These are phyloP conservation scores for Backusella mclennaniae DNA, from an alignment of 192 early-diverging fungal genomes.

Conservation along the genomic window DNA sequence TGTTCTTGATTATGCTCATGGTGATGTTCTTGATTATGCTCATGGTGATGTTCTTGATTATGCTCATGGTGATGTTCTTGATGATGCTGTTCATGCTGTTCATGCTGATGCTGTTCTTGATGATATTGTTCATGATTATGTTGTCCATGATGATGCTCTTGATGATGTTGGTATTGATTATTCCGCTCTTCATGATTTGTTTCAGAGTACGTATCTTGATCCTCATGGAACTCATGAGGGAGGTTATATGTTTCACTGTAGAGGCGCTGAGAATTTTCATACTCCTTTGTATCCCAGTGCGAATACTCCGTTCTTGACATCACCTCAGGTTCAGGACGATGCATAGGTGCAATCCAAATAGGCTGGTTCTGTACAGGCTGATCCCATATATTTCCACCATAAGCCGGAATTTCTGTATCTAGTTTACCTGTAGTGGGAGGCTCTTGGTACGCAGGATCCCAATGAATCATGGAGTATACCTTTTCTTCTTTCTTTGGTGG, in stretches of 20 bases:
- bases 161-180: conserved; percentile 18
- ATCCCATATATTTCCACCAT: conserved; percentile 32
- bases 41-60: neutral
- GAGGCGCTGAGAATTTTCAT: conserved; percentile 5
- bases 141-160: neutral
- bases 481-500: neutral
- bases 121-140: neutral
- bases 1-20: neutral
- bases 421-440: conserved; percentile 15
- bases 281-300: conserved; percentile 5
- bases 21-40: neutral
- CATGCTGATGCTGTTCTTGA: neutral
- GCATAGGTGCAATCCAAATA: conserved; percentile 25
- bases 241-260: neutral
- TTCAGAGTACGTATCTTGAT: conserved; percentile 18
- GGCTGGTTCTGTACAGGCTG: neutral
- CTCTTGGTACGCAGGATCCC: conserved; percentile 21
- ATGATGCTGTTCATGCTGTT: neutral
- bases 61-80: neutral
- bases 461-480: conserved; percentile 20
- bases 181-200: conserved; percentile 16
- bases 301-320: conserved; percentile 19
- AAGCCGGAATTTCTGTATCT: conserved; percentile 11
- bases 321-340: conserved; percentile 14
- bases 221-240: neutral